Base-by-base conservation (phyloP, 176 grass and related monocot genomes). In the Carex cristatella region DNA sequence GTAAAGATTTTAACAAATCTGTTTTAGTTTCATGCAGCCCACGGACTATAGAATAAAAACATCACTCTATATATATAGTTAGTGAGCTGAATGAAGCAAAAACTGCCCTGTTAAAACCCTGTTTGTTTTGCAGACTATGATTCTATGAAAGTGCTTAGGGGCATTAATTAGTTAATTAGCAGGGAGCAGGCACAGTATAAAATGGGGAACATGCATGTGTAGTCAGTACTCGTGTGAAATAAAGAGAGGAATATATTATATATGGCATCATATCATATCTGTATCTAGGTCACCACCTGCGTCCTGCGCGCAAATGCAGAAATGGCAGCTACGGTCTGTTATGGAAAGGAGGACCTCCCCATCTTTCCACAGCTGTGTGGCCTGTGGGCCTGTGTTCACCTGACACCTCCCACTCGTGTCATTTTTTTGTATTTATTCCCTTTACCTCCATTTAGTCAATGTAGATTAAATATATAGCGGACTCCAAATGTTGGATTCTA, bases 301-400 rank as follows among this genome's bases (percentile, higher is more conserved):
- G 23, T 0, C 38, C 77, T 51, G 23, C 23, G 23, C 23, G 81
- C 61, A 66, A 30, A 33, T 81, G 78, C 54, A 81, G 58, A 56
- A 42, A 81, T 81, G 78, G 33, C 78, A 81, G 78, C 1, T 42
- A 66, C 38, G 63, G 62, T 69, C 42, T 55, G 37, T 82, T 83
- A 66, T 83, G 81, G 27, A 67, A 83, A 65, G 35, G 60, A 82
- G 38, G 8, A 63, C 81, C 64, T 66, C 12, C 81, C 81, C 81
- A 83, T 83, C 10, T 55, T 67, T 51, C 12, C 81, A 68, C 81
- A 83, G 81, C 81, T 83, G 81, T 56, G 27, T 75, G n/a, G 44
- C 1, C 72, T 76, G 72, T 54, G 44, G n/a, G 44, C 1, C 72
- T 76, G 72, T 54, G 44, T 54, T 74, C 18, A 19, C 46, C 23